Evolutionary conservation across 2,329 filamentous ascomycete species (phyloP).

Genomic region (Fusarium tupiense): DNA sequence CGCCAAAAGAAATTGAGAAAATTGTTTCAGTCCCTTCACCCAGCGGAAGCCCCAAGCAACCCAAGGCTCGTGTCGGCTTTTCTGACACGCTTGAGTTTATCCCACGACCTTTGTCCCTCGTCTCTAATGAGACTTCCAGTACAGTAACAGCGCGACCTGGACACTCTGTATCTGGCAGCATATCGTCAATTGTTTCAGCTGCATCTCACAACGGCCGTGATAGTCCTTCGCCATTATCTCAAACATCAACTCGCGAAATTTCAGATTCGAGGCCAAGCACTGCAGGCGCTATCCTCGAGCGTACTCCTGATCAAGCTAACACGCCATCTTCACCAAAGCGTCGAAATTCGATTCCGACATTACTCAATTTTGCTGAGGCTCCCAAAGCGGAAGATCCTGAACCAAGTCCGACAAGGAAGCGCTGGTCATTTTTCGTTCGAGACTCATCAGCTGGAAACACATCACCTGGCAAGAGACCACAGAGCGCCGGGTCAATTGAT

Average conservation of each 20-base stretch:
- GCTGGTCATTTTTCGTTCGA: slow-evolving; percentile 71
- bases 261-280: slow-evolving; percentile 71
- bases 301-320: slow-evolving; percentile 42
- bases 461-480: slow-evolving; percentile 59
- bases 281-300: slow-evolving; percentile 75
- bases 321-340: slow-evolving; percentile 54
- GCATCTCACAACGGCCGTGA: slow-evolving; percentile 56
- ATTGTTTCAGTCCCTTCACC: not conserved
- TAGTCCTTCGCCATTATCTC: slow-evolving; percentile 50
- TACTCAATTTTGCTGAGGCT: slow-evolving; percentile 55
- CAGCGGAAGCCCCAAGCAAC: slow-evolving; percentile 42
- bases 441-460: slow-evolving; percentile 62
- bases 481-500: slow-evolving; percentile 59
- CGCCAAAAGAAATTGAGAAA: slow-evolving; percentile 5
- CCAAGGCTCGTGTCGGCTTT: slow-evolving; percentile 79
- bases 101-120: slow-evolving; percentile 81
- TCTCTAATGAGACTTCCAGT: slow-evolving; percentile 86
- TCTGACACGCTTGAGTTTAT: slow-evolving; percentile 87
- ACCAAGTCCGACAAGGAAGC: slow-evolving; percentile 64
- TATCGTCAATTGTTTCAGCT: slow-evolving; percentile 79
- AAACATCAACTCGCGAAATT: slow-evolving; percentile 54
- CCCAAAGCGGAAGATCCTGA: slow-evolving; percentile 49
- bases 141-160: slow-evolving; percentile 75
- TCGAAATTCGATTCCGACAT: slow-evolving; percentile 68
- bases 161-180: slow-evolving; percentile 81